Evolutionary conservation across 306 rosid genomes (phyloP).

Genomic region (Sicyos edulis): DNA sequence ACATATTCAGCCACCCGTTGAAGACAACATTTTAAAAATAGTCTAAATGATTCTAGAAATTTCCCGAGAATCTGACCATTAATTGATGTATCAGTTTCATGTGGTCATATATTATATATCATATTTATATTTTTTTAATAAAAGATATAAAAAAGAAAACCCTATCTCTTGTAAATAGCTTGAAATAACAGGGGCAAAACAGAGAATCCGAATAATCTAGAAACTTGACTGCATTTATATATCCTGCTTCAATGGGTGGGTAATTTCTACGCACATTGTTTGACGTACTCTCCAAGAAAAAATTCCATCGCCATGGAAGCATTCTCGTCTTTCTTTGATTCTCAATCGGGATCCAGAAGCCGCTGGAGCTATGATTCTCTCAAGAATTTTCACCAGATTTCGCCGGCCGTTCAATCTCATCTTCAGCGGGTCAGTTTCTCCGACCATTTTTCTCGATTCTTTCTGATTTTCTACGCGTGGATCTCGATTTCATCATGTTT

Average conservation of each 20-base stretch:
- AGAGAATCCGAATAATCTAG: background rate
- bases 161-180: background rate
- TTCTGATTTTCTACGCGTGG: too few relatives aligned
- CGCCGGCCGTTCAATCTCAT: constrained; percentile 68
- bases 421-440: constrained; percentile 48
- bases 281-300: constrained; percentile 1
- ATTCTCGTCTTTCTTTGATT: constrained; percentile 56
- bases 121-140: too few relatives aligned
- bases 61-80: too few relatives aligned
- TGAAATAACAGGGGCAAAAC: background rate
- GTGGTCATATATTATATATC: too few relatives aligned
- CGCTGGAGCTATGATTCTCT: constrained; percentile 70
- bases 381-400: constrained; percentile 65
- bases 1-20: too few relatives aligned
- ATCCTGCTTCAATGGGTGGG: background rate
- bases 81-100: too few relatives aligned
- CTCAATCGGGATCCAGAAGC: constrained; percentile 40
- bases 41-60: too few relatives aligned
- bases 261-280: background rate
- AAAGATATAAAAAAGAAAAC: background rate
- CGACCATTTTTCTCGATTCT: too few relatives aligned
- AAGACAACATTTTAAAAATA: too few relatives aligned
- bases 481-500: background rate
- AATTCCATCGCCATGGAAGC: constrained; percentile 37
- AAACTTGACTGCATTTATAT: background rate